These are phyloP conservation scores for Boletus sp. DNA, from an alignment of 1,284 basidiomycete species.

Conservation along the genomic window DNA sequence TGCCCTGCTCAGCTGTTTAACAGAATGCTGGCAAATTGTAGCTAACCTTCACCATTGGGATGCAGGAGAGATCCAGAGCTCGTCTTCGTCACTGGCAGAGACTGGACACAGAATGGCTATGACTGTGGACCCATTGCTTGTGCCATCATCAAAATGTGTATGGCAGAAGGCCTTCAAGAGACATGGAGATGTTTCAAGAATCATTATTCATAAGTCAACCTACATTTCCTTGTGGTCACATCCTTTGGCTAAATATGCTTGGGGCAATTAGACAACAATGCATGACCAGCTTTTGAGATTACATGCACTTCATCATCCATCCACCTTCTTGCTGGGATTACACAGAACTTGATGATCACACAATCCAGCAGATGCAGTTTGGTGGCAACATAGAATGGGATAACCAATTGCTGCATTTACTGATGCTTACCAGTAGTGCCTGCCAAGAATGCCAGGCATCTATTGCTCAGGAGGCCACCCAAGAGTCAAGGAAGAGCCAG, in stretches of 20 bases:
- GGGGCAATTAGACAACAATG: neutral
- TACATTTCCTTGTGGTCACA: conserved; percentile 7
- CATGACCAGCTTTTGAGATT: neutral
- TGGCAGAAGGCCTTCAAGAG: neutral
- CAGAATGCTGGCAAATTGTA: no score
- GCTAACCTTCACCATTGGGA: no score
- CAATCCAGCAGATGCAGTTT: neutral
- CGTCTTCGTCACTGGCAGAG: no score
- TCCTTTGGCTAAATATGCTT: conserved; percentile 1
- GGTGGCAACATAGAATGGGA: neutral
- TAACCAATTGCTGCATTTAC: neutral
- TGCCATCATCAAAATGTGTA: neutral
- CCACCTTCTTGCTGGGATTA: neutral
- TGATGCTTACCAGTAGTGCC: neutral
- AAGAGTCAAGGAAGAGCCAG: no score
- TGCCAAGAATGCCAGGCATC: neutral
- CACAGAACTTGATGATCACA: neutral
- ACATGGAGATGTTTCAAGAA: neutral
- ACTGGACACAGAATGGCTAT: neutral
- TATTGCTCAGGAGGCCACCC: neutral
- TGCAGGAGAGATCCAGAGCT: no score
- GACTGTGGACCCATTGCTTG: conserved; percentile 5
- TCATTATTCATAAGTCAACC: neutral
- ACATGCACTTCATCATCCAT: neutral
- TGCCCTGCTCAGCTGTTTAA: no score